Evolutionary conservation across 2,329 filamentous ascomycete genomes (phyloP).

Genomic region (Plenodomus tracheiphilus): DNA sequence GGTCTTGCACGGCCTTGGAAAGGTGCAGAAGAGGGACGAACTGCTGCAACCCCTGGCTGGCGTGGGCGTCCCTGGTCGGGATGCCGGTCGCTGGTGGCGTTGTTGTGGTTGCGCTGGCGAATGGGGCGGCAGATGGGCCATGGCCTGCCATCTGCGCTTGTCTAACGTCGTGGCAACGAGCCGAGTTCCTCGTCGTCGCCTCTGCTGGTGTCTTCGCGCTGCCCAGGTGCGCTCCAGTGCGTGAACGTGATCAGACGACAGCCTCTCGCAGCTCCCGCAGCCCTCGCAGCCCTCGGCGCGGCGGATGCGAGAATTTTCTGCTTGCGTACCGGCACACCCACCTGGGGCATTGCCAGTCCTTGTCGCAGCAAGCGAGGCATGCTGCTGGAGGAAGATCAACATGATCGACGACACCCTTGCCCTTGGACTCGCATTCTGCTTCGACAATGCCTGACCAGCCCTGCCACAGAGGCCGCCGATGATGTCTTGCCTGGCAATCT

Average conservation of each 20-base stretch:
- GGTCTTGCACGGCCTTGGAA: slow-evolving; percentile 32
- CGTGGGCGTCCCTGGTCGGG: slow-evolving; percentile 19
- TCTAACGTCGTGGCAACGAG: slow-evolving; percentile 32
- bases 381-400: slow-evolving; percentile 20
- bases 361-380: slow-evolving; percentile 30
- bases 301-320: too few relatives aligned
- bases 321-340: slow-evolving; percentile 1
- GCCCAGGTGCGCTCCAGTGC: slow-evolving; percentile 17
- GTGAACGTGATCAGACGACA: slow-evolving; percentile 8
- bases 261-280: slow-evolving; percentile 3
- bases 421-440: slow-evolving; percentile 31
- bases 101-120: slow-evolving; percentile 16
- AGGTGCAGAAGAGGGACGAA: slow-evolving; percentile 20
- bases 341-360: slow-evolving; percentile 7
- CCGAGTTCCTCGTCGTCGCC: slow-evolving; percentile 13
- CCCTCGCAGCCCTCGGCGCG: too few relatives aligned
- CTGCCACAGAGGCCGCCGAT: slow-evolving; percentile 31
- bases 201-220: slow-evolving; percentile 7
- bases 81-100: slow-evolving; percentile 18
- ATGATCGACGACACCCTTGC: slow-evolving; percentile 39
- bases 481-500: slow-evolving; percentile 1
- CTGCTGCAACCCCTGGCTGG: slow-evolving; percentile 24
- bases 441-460: slow-evolving; percentile 40
- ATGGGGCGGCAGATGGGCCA: slow-evolving; percentile 8
- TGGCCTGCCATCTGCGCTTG: slow-evolving; percentile 9